These are phyloP conservation scores for Coriaria nepalensis DNA, from an alignment of 306 rosid species.

Conservation along the genomic window DNA sequence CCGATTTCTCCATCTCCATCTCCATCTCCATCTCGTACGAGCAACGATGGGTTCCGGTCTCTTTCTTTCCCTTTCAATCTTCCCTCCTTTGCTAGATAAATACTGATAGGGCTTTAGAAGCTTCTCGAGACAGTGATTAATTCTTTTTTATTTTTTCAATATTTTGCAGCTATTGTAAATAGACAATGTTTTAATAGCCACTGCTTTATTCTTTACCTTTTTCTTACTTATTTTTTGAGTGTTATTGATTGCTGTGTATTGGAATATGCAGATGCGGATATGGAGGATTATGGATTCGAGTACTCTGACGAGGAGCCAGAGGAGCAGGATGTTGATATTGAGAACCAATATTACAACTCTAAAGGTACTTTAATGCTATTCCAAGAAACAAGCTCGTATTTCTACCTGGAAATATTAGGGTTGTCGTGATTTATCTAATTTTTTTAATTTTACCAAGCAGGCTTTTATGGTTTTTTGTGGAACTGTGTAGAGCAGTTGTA, in stretches of 20 bases:
- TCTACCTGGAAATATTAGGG: too few species aligned
- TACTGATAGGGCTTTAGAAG: conserved; percentile 7
- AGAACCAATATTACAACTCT: conserved; percentile 93
- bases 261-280: conserved; percentile 68
- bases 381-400: too few species aligned
- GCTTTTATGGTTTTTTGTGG: too few species aligned
- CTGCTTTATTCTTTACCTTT: too few species aligned
- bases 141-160: background rate
- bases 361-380: conserved; percentile 32
- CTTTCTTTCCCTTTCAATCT: background rate
- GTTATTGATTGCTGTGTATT: background rate
- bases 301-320: conserved; percentile 99
- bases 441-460: too few species aligned
- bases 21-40: background rate
- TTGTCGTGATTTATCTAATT: too few species aligned
- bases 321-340: conserved; percentile 98
- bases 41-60: conserved; percentile 17
- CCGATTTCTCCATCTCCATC: too few species aligned
- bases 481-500: too few species aligned
- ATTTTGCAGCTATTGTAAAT: too few species aligned
- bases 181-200: background rate
- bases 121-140: background rate
- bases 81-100: background rate
- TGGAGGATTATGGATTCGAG: conserved; percentile 97
- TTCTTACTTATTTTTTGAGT: background rate